Evolutionary conservation across 225 moss, liverwort and hornwort species (phyloP).

Genomic region (Pseudisothecium myosuroides): DNA sequence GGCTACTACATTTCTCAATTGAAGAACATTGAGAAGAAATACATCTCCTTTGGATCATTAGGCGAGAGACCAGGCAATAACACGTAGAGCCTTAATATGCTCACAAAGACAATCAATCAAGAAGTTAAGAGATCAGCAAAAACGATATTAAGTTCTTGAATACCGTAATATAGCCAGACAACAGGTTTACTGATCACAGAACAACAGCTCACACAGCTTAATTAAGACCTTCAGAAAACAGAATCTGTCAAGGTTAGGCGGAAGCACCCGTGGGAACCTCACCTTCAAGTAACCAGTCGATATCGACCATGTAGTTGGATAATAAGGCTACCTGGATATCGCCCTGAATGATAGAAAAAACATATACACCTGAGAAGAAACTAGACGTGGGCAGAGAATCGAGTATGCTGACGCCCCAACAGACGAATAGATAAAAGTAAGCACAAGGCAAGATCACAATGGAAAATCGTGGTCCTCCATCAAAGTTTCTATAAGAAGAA

Average conservation of each 20-base stretch:
- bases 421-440: neutral
- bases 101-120: neutral
- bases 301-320: conserved; percentile 97
- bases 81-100: neutral
- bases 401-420: neutral
- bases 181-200: neutral
- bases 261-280: neutral
- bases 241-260: neutral
- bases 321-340: conserved; percentile 69
- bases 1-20: neutral
- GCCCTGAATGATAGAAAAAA: conserved; percentile 33
- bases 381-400: neutral
- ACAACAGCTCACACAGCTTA: neutral
- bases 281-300: conserved; percentile 81
- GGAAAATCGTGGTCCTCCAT: neutral
- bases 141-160: neutral
- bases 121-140: neutral
- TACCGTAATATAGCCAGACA: neutral
- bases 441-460: neutral
- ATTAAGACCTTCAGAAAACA: neutral
- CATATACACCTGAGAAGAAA: neutral
- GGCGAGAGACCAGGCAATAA: neutral
- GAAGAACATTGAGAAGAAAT: neutral
- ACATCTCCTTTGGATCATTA: neutral
- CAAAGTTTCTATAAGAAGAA: neutral